Base-by-base conservation (phyloP, 768 basidiomycete genomes). In the Amanita pallidorosea region DNA sequence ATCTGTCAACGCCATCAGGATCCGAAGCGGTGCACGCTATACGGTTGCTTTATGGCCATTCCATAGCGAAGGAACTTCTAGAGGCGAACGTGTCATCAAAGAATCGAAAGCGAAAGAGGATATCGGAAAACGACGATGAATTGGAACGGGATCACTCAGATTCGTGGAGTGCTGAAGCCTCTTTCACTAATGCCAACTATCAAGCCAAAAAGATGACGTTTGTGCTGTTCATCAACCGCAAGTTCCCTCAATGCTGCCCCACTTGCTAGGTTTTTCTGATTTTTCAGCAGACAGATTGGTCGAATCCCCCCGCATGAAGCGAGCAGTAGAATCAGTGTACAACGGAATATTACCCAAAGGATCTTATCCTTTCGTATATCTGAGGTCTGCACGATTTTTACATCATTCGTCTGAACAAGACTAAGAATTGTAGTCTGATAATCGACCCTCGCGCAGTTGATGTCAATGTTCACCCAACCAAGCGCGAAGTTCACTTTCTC, bases 391-490 rank as follows among this genome's bases (percentile, higher is more conserved):
- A 31, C 23, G 20, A 40, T 31, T 4, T 33, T 4, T 33, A 18
- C 12, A 29, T 38, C 15, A 35, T 27, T 11, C 45, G 53, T 54
- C 12, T 45, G 12, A 51, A 29, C 37, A 23, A 41, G 51, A 45
- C 22, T 38, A 31, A 13, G 43, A 42, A 22, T 11, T 23, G 8
- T 53, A 94, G 93, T 57, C 65, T 98, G 38, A 72, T 82, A 37
- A 83, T 97, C 57, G 84, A 92, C 54, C 91, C 93, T 0, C 76
- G 80, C 27, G 81, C 86, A 22, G 85, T 99, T 15, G 96, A 99
- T 58, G 94, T 97, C 49, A 99, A 99, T 58, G 92, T 98, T 7
- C 94, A 97, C 62, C 96, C 95, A 0, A 98, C 96, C 2, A 99
- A 99, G 63, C 85, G 88, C 41, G 94, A 97, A 63, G 92, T 97